Base-by-base conservation (phyloP, 768 basidiomycete species). In the Xerocomus potaroensis region DNA sequence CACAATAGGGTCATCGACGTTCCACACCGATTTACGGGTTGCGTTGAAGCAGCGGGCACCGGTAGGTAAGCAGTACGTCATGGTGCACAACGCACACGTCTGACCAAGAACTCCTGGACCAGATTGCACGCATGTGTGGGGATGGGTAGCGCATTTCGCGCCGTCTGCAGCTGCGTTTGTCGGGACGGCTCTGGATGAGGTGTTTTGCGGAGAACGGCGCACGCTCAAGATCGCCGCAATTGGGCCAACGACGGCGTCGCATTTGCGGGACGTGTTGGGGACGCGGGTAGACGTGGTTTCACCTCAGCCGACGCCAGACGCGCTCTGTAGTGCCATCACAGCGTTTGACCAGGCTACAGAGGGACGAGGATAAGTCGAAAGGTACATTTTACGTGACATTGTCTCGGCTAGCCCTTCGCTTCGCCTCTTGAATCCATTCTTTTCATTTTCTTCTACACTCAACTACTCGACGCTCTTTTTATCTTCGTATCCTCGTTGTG, bases 121-220 rank as follows among this genome's bases (percentile, higher is more conserved):
- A 49, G 41, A 21, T 12, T 24, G 11, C 23, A 29, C 14, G 12
- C n/a, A n/a, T 10, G 15, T 7, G 9, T 15, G 80, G 77, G 56
- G 61, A 9, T 90, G 87, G 88, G 77, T 87, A 2, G 77, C 83
- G 16, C 79, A 78, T 59, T 90, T 90, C 55, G 84, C 87, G 0
- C 87, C 87, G 4, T 90, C 87, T 1, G 75, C 78, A 3, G 83
- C 84, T 1, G 72, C 72, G 21, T 75, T 78, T 38, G 80, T 76
- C 15, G 62, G 69, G 7, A 84, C 84, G 2, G 60, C 70, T 10
- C 51, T 90, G 29, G 61, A 60, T 8, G 58, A 70, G 24, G 60
- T 71, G 43, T 81, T 85, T 54, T 36, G 57, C 5, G 8, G 16
- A 23, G 36, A 37, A 12, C 15, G 0, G 42, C 10, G n/a, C 26